Conservation (phyloP, 306 rosid species). For the Prinsepia uniflora region DNA sequence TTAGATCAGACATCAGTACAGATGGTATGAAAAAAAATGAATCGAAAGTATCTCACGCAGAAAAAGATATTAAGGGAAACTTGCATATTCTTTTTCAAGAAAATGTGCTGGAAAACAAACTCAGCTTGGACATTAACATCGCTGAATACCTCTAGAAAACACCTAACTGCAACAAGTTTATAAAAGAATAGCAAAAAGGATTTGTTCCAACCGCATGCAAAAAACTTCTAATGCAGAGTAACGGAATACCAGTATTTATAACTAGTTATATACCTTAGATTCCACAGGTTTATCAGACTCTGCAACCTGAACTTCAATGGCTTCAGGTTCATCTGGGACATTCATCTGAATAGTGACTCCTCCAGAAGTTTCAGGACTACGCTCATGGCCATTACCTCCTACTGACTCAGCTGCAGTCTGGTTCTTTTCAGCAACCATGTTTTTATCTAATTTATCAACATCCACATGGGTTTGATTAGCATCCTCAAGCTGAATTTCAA, state of each 20-base stretch:
- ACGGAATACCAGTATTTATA: neutral
- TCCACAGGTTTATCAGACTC: conserved; percentile 28
- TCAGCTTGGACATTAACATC: neutral
- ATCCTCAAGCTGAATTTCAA: neutral
- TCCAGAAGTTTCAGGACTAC: neutral
- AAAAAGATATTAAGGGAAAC: neutral
- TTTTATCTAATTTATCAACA: conserved; percentile 25
- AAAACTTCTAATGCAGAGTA: neutral
- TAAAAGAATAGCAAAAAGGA: neutral
- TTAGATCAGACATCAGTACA: conserved; percentile 6
- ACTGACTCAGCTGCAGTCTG: conserved; percentile 16
- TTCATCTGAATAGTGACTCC: conserved; percentile 20
- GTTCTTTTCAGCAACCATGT: conserved; percentile 24
- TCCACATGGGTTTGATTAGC: conserved; percentile 27
- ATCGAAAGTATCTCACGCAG: neutral
- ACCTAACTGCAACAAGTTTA: neutral
- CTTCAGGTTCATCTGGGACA: conserved; percentile 29
- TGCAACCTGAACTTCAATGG: conserved; percentile 25
- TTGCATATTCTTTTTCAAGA: neutral
- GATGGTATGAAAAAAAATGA: conserved; percentile 9
- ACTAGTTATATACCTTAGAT: conserved; percentile 40
- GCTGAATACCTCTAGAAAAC: neutral
- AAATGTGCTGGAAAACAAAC: no score
- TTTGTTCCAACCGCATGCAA: neutral
- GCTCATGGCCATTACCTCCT: conserved; percentile 1